Percentiles rank a stretch among this genome's conserved stretches.
Conservation (phyloP, 2,329 filamentous ascomycete genomes). For the Colletotrichum truncatum region DNA sequence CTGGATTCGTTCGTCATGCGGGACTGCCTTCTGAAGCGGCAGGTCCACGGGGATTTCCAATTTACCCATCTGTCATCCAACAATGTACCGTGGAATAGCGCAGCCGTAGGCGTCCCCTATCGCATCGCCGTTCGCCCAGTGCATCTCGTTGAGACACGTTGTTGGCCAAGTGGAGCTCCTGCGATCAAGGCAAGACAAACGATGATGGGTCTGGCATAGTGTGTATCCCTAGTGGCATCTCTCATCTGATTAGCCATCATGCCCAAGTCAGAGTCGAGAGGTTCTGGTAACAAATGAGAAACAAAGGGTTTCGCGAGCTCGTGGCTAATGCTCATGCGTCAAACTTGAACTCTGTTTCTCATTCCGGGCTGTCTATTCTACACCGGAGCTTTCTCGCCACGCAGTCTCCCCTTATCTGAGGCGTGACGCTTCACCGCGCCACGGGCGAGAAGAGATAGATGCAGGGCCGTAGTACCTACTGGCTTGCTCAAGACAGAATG, state of each 20-base stretch:
- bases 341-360: not conserved
- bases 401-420: not conserved
- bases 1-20: too few species aligned
- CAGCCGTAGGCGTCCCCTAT: not conserved
- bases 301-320: slow-evolving; percentile 9
- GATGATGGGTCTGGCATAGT: not conserved
- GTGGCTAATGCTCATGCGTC: not conserved
- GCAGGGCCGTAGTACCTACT: too few species aligned
- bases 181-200: not conserved
- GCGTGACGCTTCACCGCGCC: not conserved
- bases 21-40: too few species aligned
- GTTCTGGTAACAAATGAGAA: not conserved
- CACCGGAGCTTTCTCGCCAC: not conserved
- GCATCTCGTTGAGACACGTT: slow-evolving; percentile 5
- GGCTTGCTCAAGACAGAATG: not conserved
- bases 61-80: not conserved
- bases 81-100: not conserved
- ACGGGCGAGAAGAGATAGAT: not conserved
- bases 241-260: not conserved
- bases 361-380: not conserved
- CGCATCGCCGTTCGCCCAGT: not conserved
- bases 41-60: too few species aligned
- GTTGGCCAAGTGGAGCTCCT: not conserved
- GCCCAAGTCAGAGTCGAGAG: not conserved
- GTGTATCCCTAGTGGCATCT: not conserved